Conservation (phyloP, 1,139 yeast genomes). For the Lodderomyces parapsilosis region DNA sequence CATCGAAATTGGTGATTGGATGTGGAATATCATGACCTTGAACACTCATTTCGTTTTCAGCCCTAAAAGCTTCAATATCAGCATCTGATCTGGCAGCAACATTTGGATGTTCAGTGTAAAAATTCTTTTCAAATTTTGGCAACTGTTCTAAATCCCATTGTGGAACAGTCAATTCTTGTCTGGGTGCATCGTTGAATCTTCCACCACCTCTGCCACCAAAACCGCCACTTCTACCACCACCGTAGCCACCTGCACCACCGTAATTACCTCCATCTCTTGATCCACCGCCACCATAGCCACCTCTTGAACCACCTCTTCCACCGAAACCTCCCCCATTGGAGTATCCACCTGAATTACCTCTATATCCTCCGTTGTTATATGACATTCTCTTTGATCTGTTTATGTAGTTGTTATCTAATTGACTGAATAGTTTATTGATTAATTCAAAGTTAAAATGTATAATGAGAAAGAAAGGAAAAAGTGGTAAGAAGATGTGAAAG, state of each 20-base stretch:
- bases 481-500: not conserved
- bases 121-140: conserved; percentile 94
- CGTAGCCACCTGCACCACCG: conserved; percentile 13
- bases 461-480: conserved; percentile 6
- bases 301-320: conserved; percentile 14
- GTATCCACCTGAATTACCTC: conserved; percentile 13
- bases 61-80: conserved; percentile 76
- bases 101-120: conserved; percentile 79
- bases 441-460: not conserved
- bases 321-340: conserved; percentile 22
- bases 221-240: conserved; percentile 12
- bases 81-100: conserved; percentile 73
- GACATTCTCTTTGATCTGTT: conserved; percentile 14
- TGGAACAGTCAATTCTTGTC: conserved; percentile 55
- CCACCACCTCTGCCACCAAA: conserved; percentile 26
- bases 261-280: conserved; percentile 14
- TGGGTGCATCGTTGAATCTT: conserved; percentile 36
- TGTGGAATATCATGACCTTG: conserved; percentile 85
- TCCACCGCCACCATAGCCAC: conserved; percentile 21
- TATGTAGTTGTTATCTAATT: not conserved
- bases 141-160: conserved; percentile 75
- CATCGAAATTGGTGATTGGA: conserved; percentile 90
- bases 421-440: not conserved
- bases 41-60: conserved; percentile 81
- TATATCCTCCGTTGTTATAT: conserved; percentile 16